phyloP scores from a whole-genome alignment of 164 flowering plant species.

The Chloranthus sessilifolius region DNA sequence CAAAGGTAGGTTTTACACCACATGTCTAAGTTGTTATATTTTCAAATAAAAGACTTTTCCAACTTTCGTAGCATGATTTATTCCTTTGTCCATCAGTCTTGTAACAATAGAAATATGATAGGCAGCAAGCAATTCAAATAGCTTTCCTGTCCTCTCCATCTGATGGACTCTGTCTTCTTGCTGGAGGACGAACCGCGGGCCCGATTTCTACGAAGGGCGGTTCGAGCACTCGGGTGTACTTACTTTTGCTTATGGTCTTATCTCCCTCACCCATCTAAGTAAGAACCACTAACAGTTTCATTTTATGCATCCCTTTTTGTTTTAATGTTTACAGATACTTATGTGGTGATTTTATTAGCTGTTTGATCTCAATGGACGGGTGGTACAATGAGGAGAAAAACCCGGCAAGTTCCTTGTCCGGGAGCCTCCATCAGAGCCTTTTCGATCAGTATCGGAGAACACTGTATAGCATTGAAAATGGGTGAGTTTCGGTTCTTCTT shows the following conservation, averaged over 20 bases:
- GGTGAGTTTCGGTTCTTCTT: constrained; percentile 17
- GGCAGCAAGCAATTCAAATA: too few species aligned
- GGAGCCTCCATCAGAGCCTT: constrained; percentile 24
- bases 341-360: constrained; percentile 29
- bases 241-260: constrained; percentile 73
- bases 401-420: constrained; percentile 36
- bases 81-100: too few species aligned
- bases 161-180: constrained; percentile 46
- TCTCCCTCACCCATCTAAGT: constrained; percentile 38
- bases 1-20: too few species aligned
- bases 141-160: constrained; percentile 5
- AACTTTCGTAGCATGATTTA: neutral
- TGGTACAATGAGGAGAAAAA: constrained; percentile 29
- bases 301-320: neutral
- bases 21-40: too few species aligned
- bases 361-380: constrained; percentile 39
- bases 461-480: constrained; percentile 18
- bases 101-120: too few species aligned
- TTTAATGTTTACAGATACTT: neutral
- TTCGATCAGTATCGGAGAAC: constrained; percentile 39
- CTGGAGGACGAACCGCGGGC: constrained; percentile 29
- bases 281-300: neutral
- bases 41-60: too few species aligned
- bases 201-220: constrained; percentile 26
- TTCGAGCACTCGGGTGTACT: constrained; percentile 40